Conservation (phyloP, 768 basidiomycete species). For the Boletus coccyginus region DNA sequence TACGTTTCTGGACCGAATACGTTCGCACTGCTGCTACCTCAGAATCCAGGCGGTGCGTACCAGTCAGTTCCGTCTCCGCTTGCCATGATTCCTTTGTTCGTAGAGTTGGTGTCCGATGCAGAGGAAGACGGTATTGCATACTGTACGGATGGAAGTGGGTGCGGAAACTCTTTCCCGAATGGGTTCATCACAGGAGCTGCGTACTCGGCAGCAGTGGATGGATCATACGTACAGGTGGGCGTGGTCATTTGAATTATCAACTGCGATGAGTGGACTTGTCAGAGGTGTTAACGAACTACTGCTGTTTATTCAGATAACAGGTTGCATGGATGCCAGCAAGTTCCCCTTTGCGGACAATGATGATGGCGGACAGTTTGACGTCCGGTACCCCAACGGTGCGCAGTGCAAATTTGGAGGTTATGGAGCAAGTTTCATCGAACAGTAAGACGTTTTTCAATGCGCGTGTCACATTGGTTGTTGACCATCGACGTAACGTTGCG, state of each 20-base stretch:
- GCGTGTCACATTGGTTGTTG: not conserved
- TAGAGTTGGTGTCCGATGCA: conserved; percentile 39
- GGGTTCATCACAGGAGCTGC: conserved; percentile 40
- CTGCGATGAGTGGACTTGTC: not conserved
- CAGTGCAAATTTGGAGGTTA: conserved; percentile 51
- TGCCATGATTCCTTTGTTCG: not conserved
- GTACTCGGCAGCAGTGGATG: conserved; percentile 32
- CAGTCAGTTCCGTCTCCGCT: not conserved
- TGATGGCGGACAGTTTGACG: conserved; percentile 49
- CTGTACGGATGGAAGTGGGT: conserved; percentile 33
- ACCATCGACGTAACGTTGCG: not conserved
- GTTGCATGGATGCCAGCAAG: conserved; percentile 33
- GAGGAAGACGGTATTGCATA: conserved; percentile 37
- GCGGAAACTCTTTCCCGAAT: conserved; percentile 28
- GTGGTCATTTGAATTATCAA: not conserved
- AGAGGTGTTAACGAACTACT: not conserved
- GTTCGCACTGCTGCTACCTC: conserved; percentile 38
- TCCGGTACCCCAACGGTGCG: conserved; percentile 51
- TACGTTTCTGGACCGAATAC: conserved; percentile 27
- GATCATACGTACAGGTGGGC: conserved; percentile 40
- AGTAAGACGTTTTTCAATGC: conserved; percentile 30
- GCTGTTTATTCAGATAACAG: conserved; percentile 32
- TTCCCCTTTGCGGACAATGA: conserved; percentile 36
- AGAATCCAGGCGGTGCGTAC: conserved; percentile 30
- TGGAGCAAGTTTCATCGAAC: conserved; percentile 50